Evolutionary conservation across 164 flowering plant species (phyloP), one percentile per base, ranked within the genome.

Genomic region (Nelumbo lutea): DNA sequence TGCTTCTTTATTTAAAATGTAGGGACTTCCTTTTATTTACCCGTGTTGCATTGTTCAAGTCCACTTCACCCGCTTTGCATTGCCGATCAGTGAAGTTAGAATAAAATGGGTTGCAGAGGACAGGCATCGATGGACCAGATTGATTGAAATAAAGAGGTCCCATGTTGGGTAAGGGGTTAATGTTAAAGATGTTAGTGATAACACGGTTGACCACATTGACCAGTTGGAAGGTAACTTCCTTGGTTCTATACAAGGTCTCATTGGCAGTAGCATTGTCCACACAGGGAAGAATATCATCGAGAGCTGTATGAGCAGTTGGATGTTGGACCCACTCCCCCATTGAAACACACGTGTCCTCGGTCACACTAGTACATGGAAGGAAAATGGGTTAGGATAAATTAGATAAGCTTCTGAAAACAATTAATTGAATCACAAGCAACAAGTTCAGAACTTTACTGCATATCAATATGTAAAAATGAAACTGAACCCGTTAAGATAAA

Each of bases 251-350:
- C 70, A 89, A 76, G 56, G 93, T 82, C 56, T 86, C 93, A 75
- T 86, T 83, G 14, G 98, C 93, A 45, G 97, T 90, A 47, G 84
- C 82, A 58, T 80, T 81, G 72, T 92, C 97, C 55, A 90, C 89
- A 62, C 98, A 92, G 5, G 97, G 97, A 2, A 92, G 78, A 2
- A 95, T 83, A 61, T 95, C 96, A 66, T 92, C 97, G 43, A 90
- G 73, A 45, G 97, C 92, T 13, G 98, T 89, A 72, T 88, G 86
- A 14, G 88, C 89, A 52, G 87, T 80, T 2, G 98, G 98, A 68
- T 92, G 76, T 52, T 77, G 78, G 41, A 87, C 91, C 98, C 98
- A 91, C 46, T 94, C 81, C 69, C 87, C 83, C 98, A 94, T 91
- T 4, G 97, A 75, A 62, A 92, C 83, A 73, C 98, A 95, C 1